Evolutionary conservation across 495 filamentous ascomycete genomes (phyloP).

Genomic region (Paragyromitra xinjiangensis): DNA sequence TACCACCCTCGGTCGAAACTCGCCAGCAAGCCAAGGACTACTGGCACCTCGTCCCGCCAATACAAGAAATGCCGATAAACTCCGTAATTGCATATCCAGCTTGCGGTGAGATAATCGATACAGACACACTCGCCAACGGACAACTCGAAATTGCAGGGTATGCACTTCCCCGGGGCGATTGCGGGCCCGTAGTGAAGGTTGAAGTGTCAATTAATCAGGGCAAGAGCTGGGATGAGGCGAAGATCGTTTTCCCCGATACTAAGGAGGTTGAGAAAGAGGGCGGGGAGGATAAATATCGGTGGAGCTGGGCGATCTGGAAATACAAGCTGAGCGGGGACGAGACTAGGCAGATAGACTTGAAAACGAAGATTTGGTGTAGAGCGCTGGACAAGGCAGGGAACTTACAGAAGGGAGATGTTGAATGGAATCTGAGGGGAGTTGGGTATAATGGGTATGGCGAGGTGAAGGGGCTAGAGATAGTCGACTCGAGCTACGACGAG

Average conservation of each 20-base stretch:
- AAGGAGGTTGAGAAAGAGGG: slow-evolving; percentile 29
- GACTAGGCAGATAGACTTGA: slow-evolving; percentile 57
- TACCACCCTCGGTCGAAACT: slow-evolving; percentile 62
- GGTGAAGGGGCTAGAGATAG: slow-evolving; percentile 61
- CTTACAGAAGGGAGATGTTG: slow-evolving; percentile 61
- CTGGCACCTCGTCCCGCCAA: slow-evolving; percentile 61
- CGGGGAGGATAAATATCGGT: slow-evolving; percentile 50
- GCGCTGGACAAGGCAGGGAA: slow-evolving; percentile 66
- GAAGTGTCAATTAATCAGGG: slow-evolving; percentile 66
- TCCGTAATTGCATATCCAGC: slow-evolving; percentile 65
- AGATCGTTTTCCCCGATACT: slow-evolving; percentile 55
- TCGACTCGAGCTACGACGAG: slow-evolving; percentile 25
- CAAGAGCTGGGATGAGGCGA: slow-evolving; percentile 63
- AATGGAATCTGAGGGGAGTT: slow-evolving; percentile 70
- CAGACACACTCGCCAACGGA: slow-evolving; percentile 58
- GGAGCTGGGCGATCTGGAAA: slow-evolving; percentile 56
- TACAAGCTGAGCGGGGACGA: slow-evolving; percentile 37
- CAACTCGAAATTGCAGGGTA: slow-evolving; percentile 65
- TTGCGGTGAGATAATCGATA: slow-evolving; percentile 58
- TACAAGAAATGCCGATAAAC: slow-evolving; percentile 65
- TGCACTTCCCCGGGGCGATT: slow-evolving; percentile 65
- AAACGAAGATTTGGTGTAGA: slow-evolving; percentile 63
- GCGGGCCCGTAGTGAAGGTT: slow-evolving; percentile 66
- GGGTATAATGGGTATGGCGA: slow-evolving; percentile 71
- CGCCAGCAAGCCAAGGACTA: slow-evolving; percentile 63